Percentiles rank a stretch among this genome's conserved stretches.
Evolutionary conservation across 2,329 filamentous ascomycete species (phyloP).

Genomic region (Pyricularia pennisetigena): DNA sequence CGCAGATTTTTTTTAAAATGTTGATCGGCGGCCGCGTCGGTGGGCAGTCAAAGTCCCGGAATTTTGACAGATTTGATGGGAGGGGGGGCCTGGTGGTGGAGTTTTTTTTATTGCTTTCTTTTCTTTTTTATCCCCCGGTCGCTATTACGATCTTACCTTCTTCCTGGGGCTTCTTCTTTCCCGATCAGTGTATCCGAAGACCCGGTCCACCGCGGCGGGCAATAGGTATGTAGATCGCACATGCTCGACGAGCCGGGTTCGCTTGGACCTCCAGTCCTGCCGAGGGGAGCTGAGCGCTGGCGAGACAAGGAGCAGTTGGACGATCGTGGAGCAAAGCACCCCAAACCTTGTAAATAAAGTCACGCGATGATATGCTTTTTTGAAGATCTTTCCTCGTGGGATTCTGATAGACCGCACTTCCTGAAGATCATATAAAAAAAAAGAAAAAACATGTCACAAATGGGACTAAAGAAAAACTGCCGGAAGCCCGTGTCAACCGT

Average conservation of each 20-base stretch:
- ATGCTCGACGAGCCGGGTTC: too few species aligned
- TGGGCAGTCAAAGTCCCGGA: too few species aligned
- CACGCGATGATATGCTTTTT: too few species aligned
- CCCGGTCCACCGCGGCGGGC: too few species aligned
- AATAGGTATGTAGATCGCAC: too few species aligned
- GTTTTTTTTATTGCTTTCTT: neutral
- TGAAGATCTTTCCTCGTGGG: neutral
- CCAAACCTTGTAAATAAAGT: too few species aligned
- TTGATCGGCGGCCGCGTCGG: neutral
- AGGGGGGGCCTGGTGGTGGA: neutral
- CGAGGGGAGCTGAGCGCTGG: too few species aligned
- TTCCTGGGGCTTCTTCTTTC: too few species aligned
- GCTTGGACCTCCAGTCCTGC: too few species aligned
- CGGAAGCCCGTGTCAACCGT: neutral
- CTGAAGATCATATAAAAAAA: neutral
- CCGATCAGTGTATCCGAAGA: too few species aligned
- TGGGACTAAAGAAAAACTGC: neutral
- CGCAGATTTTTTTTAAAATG: neutral
- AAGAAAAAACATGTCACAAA: neutral
- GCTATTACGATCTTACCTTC: neutral
- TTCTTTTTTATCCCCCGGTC: neutral
- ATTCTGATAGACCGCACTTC: neutral
- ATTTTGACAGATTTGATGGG: neutral
- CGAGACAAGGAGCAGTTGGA: too few species aligned
- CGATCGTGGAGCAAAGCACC: too few species aligned